These are phyloP conservation scores for Teratosphaeria nubilosa DNA, from an alignment of 2,329 filamentous ascomycete species.

Conservation along the genomic window DNA sequence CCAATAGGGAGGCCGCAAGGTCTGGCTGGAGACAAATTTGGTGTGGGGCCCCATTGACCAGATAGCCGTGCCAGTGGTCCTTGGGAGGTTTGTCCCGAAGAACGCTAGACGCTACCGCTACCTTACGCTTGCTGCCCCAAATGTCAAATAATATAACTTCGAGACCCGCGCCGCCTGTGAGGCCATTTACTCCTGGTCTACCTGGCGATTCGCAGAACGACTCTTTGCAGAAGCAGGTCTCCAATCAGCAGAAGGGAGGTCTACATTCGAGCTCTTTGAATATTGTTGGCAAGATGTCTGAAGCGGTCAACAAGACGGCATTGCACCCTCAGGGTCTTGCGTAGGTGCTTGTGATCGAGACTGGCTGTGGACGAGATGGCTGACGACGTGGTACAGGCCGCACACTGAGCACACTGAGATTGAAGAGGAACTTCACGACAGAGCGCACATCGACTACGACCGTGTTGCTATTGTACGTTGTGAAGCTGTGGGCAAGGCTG, in stretches of 20 bases:
- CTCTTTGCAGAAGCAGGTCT: conserved; percentile 48
- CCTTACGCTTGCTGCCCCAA: neutral
- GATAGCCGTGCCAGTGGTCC: neutral
- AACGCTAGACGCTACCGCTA: neutral
- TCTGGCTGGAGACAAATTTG: neutral
- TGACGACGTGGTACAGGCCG: conserved; percentile 41
- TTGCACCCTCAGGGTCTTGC: conserved; percentile 84
- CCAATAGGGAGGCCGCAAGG: neutral
- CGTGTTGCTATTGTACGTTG: conserved; percentile 83
- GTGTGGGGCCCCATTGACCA: neutral
- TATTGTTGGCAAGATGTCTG: conserved; percentile 29
- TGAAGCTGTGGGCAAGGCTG: neutral
- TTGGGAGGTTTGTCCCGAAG: neutral
- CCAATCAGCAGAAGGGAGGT: conserved; percentile 48
- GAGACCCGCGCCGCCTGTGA: conserved; percentile 11
- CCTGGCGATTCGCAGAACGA: conserved; percentile 38
- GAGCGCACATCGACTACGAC: conserved; percentile 98
- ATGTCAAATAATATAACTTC: conserved; percentile 6
- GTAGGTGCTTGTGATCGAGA: conserved; percentile 45
- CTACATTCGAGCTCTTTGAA: conserved; percentile 49
- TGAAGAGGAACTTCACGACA: conserved; percentile 94
- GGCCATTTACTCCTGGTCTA: conserved; percentile 18
- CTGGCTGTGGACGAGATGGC: conserved; percentile 7
- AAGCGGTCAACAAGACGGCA: conserved; percentile 75
- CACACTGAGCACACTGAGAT: conserved; percentile 86